Conservation (phyloP, 2,329 filamentous ascomycete genomes). For the Claviceps arundinis region DNA sequence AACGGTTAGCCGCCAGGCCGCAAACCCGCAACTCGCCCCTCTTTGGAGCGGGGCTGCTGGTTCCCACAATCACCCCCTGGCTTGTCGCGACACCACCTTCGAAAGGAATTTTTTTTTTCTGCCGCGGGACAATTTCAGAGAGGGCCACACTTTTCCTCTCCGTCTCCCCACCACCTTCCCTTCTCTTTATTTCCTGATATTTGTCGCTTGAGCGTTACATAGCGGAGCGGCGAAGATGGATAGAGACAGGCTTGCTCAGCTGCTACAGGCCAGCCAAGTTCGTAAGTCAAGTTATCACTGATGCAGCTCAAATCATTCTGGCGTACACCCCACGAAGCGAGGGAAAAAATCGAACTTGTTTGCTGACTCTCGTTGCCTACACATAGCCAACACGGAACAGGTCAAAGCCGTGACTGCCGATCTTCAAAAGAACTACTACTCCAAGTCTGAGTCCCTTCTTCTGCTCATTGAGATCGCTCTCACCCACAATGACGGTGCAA, state of each 20-base stretch:
- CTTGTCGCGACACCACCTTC: conserved; percentile 2
- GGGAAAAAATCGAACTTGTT: not conserved
- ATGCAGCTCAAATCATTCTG: conserved; percentile 3
- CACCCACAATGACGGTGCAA: conserved; percentile 55
- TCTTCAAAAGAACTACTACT: conserved; percentile 89
- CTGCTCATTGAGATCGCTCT: conserved; percentile 81
- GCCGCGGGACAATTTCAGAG: conserved; percentile 6
- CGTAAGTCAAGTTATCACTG: conserved; percentile 43
- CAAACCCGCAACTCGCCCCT: conserved; percentile 2
- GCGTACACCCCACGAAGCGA: not conserved
- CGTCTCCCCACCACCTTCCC: not conserved
- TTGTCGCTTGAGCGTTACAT: conserved; percentile 6
- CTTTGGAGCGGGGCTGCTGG: conserved; percentile 5
- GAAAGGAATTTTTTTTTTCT: conserved; percentile 9
- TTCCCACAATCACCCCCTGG: not conserved
- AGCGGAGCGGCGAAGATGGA: conserved; percentile 21
- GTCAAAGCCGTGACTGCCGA: conserved; percentile 83
- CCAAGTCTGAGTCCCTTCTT: conserved; percentile 68
- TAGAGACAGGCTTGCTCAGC: conserved; percentile 64
- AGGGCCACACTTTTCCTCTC: conserved; percentile 4
- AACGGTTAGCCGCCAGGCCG: not conserved
- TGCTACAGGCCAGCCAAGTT: conserved; percentile 77
- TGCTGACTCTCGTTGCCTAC: conserved; percentile 21
- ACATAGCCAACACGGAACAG: conserved; percentile 69
- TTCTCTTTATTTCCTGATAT: conserved; percentile 3